Evolutionary conservation across 257 asterid genomes (phyloP).

Genomic region (Agastache rugosa): DNA sequence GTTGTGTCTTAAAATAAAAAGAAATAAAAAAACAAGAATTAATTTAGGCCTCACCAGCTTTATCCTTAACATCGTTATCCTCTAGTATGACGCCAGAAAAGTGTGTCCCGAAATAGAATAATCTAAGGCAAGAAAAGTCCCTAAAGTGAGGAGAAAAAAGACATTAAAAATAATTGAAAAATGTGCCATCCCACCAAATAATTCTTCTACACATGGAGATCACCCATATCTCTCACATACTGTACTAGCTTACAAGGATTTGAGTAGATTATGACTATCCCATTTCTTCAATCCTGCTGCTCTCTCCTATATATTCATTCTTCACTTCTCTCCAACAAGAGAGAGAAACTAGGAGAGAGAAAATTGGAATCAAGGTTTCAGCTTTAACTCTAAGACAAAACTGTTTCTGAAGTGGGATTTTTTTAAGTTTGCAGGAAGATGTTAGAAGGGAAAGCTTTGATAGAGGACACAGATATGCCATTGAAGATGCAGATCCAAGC

Average conservation of each 20-base stretch:
- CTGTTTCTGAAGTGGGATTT: conserved; percentile 23
- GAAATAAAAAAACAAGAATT: background rate
- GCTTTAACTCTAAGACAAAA: background rate
- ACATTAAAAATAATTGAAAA: conserved; percentile 39
- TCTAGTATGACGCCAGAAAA: conserved; percentile 44
- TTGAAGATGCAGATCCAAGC: conserved; percentile 94
- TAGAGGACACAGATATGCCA: conserved; percentile 78
- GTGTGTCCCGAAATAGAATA: conserved; percentile 30
- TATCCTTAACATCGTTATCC: conserved; percentile 59
- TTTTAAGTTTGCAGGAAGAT: conserved; percentile 46
- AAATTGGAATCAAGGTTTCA: background rate
- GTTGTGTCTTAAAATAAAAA: background rate
- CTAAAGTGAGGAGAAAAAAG: conserved; percentile 41
- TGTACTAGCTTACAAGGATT: conserved; percentile 10
- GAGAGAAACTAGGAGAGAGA: background rate
- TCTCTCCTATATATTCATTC: background rate
- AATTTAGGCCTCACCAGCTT: conserved; percentile 41
- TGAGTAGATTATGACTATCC: conserved; percentile 14
- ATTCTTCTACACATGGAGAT: conserved; percentile 46
- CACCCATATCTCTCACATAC: conserved; percentile 18
- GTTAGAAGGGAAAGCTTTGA: conserved; percentile 62
- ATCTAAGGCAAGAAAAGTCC: conserved; percentile 33
- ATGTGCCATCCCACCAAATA: conserved; percentile 48
- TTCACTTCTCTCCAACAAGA: background rate
- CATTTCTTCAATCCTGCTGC: background rate